Evolutionary conservation across 2,329 filamentous ascomycete genomes (phyloP), one percentile per base, ranked within the genome.

Genomic region (Fusarium cyanostomum): DNA sequence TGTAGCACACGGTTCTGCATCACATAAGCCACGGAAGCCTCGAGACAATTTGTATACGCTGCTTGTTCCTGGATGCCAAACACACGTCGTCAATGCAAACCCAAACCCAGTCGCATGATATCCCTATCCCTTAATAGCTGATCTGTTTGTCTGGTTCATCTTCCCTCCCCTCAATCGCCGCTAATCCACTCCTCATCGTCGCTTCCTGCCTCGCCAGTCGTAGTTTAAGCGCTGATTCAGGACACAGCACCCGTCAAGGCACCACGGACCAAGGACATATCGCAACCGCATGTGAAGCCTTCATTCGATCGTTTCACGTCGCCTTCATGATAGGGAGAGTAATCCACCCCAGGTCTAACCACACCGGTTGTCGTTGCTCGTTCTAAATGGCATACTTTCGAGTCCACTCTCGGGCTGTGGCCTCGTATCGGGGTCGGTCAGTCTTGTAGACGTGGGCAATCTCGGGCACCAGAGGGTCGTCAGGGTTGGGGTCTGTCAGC

Each of bases 401-500:
- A 74, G 95, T 99, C 95, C 95, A 99, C 83, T 99, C 95, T 72
- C 94, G 86, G 62, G 95, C 95, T 56, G 94, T 98, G 69, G 92
- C 92, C 83, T 99, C 95, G 81, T 99, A 99, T 79, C 93, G 87
- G 73, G 92, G 88, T 72, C 93, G 91, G 81, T 99, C 95, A 68
- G 94, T 97, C 89, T 99, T 99, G 91, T 99, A 99, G 77, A 98
- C 93, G 77, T 99, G 95, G 73, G 95, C 95, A 74, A 99, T 99
- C 84, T 99, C 95, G 66, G 95, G 95, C 62, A 99, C 95, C 71
- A 99, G 89, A 75, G 95, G 95, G 80, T 99, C 95, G 79, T 99
- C 95, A 67, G 95, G 95, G 86, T 99, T 99, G 72, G 95, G 95
- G 83, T 99, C 95, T 76, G 95, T 99, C 79, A 99, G 85, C 95